A percentile compares a stretch with the other conserved stretches of the same genome.
These are phyloP conservation scores for Vitis hybrid DNA, from an alignment of 177 flowering plant species.

Conservation along the genomic window DNA sequence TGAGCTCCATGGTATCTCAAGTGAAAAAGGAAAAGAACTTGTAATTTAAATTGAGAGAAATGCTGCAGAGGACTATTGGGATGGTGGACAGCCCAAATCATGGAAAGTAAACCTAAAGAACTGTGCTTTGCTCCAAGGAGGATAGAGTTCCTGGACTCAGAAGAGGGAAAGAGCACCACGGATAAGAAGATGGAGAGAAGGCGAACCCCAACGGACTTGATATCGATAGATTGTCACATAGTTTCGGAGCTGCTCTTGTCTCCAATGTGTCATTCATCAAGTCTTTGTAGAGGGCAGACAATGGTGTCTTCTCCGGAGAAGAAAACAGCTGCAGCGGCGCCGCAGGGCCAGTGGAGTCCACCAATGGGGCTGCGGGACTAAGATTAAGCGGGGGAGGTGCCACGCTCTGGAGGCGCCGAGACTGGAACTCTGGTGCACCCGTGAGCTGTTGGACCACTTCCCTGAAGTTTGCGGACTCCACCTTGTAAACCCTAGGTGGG, in stretches of 20 bases:
- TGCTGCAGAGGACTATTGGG: not conserved
- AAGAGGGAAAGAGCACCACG: constrained; percentile 36
- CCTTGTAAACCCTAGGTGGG: constrained; percentile 33
- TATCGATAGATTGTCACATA: not conserved
- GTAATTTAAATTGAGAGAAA: not conserved
- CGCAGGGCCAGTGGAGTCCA: not conserved
- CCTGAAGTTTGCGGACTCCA: constrained; percentile 33
- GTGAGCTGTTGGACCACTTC: constrained; percentile 48
- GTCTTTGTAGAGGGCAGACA: constrained; percentile 11
- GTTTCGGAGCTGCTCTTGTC: not conserved
- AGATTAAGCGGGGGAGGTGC: constrained; percentile 31
- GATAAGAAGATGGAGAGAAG: constrained; percentile 28
- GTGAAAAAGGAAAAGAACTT: no score
- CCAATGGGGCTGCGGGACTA: not conserved
- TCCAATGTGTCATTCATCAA: constrained; percentile 19
- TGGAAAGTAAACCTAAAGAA: constrained; percentile 8
- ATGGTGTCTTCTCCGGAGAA: constrained; percentile 8
- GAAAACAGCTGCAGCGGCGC: constrained; percentile 4
- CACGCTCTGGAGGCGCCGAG: constrained; percentile 21
- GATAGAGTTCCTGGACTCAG: constrained; percentile 44
- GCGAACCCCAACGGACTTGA: constrained; percentile 13
- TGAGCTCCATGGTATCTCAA: no score
- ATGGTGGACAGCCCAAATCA: not conserved
- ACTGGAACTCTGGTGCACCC: constrained; percentile 22
- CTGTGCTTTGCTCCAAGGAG: constrained; percentile 27